Evolutionary conservation across 805 yeast genomes (phyloP), one percentile per base, ranked within the genome.

Genomic region (Zygosaccharomyces bailii): DNA sequence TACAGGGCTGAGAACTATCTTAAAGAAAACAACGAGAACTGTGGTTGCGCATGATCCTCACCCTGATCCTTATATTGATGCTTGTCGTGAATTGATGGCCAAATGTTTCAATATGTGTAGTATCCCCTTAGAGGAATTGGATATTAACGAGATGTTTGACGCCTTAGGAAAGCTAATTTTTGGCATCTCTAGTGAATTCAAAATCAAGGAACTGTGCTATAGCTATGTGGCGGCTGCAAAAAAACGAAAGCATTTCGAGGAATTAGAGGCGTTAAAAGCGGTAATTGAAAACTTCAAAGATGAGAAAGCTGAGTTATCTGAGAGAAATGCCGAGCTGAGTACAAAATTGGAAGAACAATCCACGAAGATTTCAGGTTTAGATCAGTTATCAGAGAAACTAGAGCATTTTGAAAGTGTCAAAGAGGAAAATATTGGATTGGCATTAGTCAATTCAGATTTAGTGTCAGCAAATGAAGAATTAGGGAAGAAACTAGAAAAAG

Each of bases 31-130:
- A 9, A 7, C 16, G 2, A 24, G 11, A 16, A 37, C 40, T 8
- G 40, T 27, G 5, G 30, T 37, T 5, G 32, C 40, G 2, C 20
- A 37, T 37, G 11, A 25, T 5, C 33, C 40, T 2, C 40, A 37
- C 19, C 4, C 40, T 4, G 30, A 37, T 9, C 40, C 40, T 9
- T 37, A 37, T 17, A 24, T 37, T 13, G 40, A 25, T 25, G 40
- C 40, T 10, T 37, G 40, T 25, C 40, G 30, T 17, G 40, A 37
- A 14, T 11, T 37, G n/a, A 11, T 37, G 40, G 21, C 30, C 20
- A 42, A 44, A 37, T 32, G 44, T 20, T 45, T 24, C 21, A 45
- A 38, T 24, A 19, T 45, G 39, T 45, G 45, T 20, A 40, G 37
- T 19, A 34, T 45, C 24, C 39, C 49, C 5, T n/a, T 45, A 18